Conservation (phyloP, 139 green algal genomes). For the Raphidocelis subcapitata region DNA sequence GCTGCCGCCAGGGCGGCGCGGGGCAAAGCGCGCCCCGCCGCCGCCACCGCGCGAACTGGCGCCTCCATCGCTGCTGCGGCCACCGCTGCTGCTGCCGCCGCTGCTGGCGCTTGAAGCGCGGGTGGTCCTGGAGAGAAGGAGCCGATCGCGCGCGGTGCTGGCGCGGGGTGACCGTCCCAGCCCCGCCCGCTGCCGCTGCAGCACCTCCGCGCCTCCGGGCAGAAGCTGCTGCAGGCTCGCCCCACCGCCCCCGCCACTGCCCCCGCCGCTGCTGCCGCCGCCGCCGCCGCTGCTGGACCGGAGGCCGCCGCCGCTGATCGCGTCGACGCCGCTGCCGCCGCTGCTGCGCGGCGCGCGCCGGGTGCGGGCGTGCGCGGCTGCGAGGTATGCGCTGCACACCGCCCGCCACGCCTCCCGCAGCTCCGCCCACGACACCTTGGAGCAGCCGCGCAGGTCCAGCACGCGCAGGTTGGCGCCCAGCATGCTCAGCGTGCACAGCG, state of each 20-base stretch:
- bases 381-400: not conserved
- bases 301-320: not conserved
- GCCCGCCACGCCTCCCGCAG: slow-evolving; percentile 19
- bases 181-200: not conserved
- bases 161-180: not conserved
- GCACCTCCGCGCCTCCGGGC: not conserved
- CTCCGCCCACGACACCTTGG: slow-evolving; percentile 22
- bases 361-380: too few relatives aligned
- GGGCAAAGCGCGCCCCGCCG: too few relatives aligned
- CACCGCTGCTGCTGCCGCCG: not conserved
- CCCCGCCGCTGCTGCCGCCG: not conserved
- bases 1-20: not conserved
- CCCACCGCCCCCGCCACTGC: not conserved
- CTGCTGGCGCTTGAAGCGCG: not conserved
- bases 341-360: not conserved
- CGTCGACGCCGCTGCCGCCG: not conserved
- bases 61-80: not conserved
- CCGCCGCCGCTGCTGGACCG: not conserved
- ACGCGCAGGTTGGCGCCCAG: slow-evolving; percentile 1
- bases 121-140: too few relatives aligned
- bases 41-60: not conserved
- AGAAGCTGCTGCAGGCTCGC: not conserved
- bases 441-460: slow-evolving; percentile 24
- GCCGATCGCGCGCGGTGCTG: not conserved
- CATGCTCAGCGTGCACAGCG: slow-evolving; percentile 12